phyloP scores from a whole-genome alignment of 1,284 basidiomycete species.

The Leccinum fuscescens region DNA sequence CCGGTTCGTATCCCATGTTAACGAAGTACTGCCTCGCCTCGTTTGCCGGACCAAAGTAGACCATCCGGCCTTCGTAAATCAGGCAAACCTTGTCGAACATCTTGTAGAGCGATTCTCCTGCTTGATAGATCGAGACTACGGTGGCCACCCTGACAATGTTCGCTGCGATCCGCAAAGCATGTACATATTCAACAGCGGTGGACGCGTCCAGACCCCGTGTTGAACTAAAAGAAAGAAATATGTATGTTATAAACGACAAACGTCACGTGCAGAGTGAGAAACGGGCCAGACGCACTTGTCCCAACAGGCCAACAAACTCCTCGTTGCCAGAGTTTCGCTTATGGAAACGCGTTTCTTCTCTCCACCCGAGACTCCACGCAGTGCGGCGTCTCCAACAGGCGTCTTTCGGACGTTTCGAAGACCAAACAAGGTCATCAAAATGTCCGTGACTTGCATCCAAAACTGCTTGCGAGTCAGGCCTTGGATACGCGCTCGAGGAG shows the following conservation, averaged over 20 bases:
- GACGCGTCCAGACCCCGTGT: constrained; percentile 71
- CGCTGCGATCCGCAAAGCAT: constrained; percentile 59
- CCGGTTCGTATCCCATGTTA: constrained; percentile 64
- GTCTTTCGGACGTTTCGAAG: constrained; percentile 61
- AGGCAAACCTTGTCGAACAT: constrained; percentile 71
- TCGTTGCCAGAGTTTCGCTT: constrained; percentile 47
- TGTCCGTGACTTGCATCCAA: constrained; percentile 46
- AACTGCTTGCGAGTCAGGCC: constrained; percentile 45
- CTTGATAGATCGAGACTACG: constrained; percentile 73
- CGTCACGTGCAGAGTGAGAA: background rate
- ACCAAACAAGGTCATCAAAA: constrained; percentile 69
- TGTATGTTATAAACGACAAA: background rate
- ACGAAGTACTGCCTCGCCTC: constrained; percentile 67
- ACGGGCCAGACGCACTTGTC: constrained; percentile 45
- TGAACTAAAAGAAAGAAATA: constrained; percentile 37
- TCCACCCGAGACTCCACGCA: constrained; percentile 80
- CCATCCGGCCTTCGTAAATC: constrained; percentile 70
- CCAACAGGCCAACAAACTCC: constrained; percentile 44
- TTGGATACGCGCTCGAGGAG: constrained; percentile 48
- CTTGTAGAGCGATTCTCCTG: constrained; percentile 50
- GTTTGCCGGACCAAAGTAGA: constrained; percentile 64
- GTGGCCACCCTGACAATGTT: constrained; percentile 54
- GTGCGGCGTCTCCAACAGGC: constrained; percentile 69
- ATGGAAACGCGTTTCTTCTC: constrained; percentile 74
- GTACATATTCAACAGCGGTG: constrained; percentile 55